phyloP scores from a whole-genome alignment of 2,329 filamentous ascomycete genomes.

The Botryotinia calthae region DNA sequence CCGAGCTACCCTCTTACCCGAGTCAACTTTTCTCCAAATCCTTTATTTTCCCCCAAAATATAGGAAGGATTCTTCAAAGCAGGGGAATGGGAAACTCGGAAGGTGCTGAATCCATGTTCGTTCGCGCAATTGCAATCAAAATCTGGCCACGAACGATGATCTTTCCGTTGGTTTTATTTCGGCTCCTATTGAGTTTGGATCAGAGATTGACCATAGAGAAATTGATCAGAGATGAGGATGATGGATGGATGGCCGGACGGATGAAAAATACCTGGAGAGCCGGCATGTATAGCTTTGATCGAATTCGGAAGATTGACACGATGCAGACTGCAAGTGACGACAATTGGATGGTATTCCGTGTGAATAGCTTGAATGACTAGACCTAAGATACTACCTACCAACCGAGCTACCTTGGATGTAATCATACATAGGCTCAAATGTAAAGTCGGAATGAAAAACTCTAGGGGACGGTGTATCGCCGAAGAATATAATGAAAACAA shows the following conservation, averaged over 20 bases:
- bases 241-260: background rate
- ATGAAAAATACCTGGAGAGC: background rate
- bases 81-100: conserved; percentile 15
- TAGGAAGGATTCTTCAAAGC: conserved; percentile 10
- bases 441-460: background rate
- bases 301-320: conserved; percentile 8
- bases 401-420: background rate
- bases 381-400: background rate
- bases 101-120: conserved; percentile 9
- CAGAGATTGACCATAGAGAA: background rate
- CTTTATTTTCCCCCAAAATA: background rate
- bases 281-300: background rate
- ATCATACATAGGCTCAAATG: conserved; percentile 6
- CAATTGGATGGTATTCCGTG: conserved; percentile 4
- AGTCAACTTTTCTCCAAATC: background rate
- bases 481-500: background rate
- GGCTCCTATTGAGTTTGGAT: background rate
- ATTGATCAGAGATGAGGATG: background rate
- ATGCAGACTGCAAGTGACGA: conserved; percentile 12
- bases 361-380: background rate
- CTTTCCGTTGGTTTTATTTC: background rate
- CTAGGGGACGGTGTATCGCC: background rate
- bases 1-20: background rate
- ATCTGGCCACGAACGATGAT: background rate
- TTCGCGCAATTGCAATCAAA: conserved; percentile 4